Percentiles rank a stretch among this genome's conserved stretches.
Evolutionary conservation across 495 filamentous ascomycete species (phyloP).

Genomic region (Trichoderma asperelloides): DNA sequence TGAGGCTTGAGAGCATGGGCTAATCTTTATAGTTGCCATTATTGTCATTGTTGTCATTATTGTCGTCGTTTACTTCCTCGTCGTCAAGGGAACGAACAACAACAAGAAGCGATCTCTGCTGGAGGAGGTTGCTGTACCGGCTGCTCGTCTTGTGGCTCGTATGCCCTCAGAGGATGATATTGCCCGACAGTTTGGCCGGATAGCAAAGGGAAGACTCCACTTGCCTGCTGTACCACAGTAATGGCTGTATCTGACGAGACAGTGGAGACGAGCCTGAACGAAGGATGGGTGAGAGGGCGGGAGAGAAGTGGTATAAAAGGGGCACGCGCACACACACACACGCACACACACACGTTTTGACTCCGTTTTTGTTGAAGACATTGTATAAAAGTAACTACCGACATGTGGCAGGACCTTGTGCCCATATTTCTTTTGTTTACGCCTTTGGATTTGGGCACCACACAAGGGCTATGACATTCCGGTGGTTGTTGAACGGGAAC

Average conservation of each 20-base stretch:
- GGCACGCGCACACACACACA: conserved; percentile 13
- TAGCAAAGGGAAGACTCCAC: neutral
- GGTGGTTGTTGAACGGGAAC: neutral
- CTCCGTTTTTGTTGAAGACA: conserved; percentile 5
- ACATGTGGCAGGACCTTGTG: neutral
- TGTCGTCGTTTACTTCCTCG: conserved; percentile 37
- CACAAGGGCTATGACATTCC: neutral
- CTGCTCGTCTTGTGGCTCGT: neutral
- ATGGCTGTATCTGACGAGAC: neutral
- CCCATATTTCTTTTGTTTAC: conserved; percentile 4
- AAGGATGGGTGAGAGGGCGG: neutral
- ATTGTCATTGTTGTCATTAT: conserved; percentile 42
- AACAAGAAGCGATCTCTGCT: conserved; percentile 5
- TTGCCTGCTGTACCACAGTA: neutral
- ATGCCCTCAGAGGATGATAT: neutral
- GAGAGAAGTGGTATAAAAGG: conserved; percentile 11
- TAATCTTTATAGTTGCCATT: conserved; percentile 32
- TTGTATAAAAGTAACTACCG: conserved; percentile 6
- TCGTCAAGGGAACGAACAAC: conserved; percentile 17
- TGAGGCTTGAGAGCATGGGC: neutral
- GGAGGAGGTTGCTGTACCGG: neutral
- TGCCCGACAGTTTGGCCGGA: neutral
- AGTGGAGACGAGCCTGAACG: neutral
- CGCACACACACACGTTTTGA: conserved; percentile 16
- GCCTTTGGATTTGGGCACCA: neutral